phyloP scores from a whole-genome alignment of 2,329 filamentous ascomycete species.

The Plenodomus biglobosus region DNA sequence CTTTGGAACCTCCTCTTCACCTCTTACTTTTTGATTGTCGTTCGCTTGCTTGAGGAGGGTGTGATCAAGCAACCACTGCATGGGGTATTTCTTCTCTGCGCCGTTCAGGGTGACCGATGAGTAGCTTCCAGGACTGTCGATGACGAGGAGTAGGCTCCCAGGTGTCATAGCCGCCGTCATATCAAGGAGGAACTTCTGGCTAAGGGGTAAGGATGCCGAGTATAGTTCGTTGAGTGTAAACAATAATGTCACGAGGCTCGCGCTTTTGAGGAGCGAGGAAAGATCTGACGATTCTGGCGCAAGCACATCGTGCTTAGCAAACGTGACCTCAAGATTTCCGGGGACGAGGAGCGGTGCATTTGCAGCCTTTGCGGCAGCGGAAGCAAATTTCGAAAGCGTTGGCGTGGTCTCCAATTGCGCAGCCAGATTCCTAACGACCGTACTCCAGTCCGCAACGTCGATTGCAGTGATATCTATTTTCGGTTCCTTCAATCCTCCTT shows the following conservation, averaged over 20 bases:
- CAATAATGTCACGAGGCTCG: constrained; percentile 71
- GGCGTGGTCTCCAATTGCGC: constrained; percentile 56
- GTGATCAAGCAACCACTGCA: constrained; percentile 90
- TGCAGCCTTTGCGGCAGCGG: constrained; percentile 47
- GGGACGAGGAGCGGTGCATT: constrained; percentile 43
- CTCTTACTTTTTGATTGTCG: constrained; percentile 12
- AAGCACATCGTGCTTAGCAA: constrained; percentile 57
- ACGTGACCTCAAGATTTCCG: constrained; percentile 42
- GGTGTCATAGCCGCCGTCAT: constrained; percentile 61
- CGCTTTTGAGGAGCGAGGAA: constrained; percentile 26
- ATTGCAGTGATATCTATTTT: constrained; percentile 61
- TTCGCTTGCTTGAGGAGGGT: constrained; percentile 59
- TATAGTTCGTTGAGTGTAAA: constrained; percentile 98
- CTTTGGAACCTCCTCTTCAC: constrained; percentile 13
- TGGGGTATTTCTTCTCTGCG: constrained; percentile 72
- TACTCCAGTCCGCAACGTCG: constrained; percentile 78
- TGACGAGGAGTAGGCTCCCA: constrained; percentile 74
- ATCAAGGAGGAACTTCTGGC: constrained; percentile 72
- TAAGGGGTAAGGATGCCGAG: constrained; percentile 70
- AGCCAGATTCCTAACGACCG: constrained; percentile 62
- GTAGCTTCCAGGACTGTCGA: constrained; percentile 93
- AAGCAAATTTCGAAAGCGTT: constrained; percentile 52
- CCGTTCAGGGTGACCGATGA: constrained; percentile 70
- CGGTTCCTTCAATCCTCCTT: not conserved
- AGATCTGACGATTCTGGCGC: constrained; percentile 44